Evolutionary conservation across 805 yeast genomes (phyloP).

Genomic region (Cephaloascus fragrans): DNA sequence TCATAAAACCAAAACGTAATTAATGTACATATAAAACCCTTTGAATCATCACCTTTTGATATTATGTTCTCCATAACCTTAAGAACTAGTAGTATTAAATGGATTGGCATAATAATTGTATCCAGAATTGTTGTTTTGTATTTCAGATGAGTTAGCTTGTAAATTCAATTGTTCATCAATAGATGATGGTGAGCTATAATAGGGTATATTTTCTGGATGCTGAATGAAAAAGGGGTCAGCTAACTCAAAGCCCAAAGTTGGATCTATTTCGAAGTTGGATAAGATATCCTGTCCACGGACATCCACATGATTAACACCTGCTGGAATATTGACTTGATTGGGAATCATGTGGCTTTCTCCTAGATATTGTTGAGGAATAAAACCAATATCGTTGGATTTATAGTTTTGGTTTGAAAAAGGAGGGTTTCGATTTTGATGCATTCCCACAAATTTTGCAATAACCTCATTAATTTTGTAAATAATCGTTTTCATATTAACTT

Average conservation of each 20-base stretch:
- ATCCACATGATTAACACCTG: constrained; percentile 2
- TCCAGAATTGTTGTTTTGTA: neutral
- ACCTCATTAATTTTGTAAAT: constrained; percentile 18
- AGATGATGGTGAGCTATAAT: constrained; percentile 11
- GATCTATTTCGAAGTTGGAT: constrained; percentile 15
- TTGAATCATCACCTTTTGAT: too few species aligned
- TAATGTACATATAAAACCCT: too few species aligned
- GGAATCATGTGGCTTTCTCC: constrained; percentile 4
- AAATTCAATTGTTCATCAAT: constrained; percentile 1
- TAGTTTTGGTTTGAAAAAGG: too few species aligned
- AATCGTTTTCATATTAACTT: constrained; percentile 3
- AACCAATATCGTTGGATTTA: too few species aligned
- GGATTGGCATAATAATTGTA: neutral
- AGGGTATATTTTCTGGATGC: constrained; percentile 36
- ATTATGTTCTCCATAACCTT: neutral
- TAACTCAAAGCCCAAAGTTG: constrained; percentile 28
- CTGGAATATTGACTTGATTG: constrained; percentile 4
- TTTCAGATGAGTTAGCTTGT: constrained; percentile 1
- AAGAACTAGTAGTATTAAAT: neutral
- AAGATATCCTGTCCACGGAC: constrained; percentile 3
- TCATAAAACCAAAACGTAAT: too few species aligned
- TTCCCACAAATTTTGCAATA: constrained; percentile 16
- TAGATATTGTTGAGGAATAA: constrained; percentile 3
- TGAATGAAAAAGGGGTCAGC: constrained; percentile 45
- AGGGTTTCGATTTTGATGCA: constrained; percentile 6